A percentile compares a stretch with the other conserved stretches of the same genome.
Conservation (phyloP, 169 alveolate species). For the Plasmodium gonderi region DNA sequence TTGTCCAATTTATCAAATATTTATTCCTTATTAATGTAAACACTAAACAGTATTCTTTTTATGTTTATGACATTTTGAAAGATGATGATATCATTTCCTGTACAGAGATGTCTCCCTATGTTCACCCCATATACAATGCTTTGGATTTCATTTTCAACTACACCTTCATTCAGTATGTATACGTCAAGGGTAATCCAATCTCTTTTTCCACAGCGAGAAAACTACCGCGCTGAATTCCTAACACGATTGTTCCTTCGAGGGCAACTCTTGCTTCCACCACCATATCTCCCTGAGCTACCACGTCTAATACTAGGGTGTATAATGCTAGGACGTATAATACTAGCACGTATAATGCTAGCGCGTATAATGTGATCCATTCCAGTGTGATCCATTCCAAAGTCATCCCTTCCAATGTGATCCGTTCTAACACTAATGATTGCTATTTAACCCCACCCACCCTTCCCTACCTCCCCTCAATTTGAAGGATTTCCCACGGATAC, state of each 20-base stretch:
- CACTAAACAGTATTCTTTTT: neutral
- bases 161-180: constrained; percentile 23
- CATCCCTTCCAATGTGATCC: too few relatives aligned
- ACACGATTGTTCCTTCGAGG: too few relatives aligned
- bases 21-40: constrained; percentile 41
- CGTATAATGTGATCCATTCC: too few relatives aligned
- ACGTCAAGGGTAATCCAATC: constrained; percentile 51
- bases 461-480: neutral
- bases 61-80: constrained; percentile 34
- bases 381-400: too few relatives aligned
- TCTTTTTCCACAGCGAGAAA: too few relatives aligned
- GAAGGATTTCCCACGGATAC: constrained; percentile 43
- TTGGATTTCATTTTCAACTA: constrained; percentile 39
- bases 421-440: neutral
- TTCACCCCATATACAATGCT: constrained; percentile 1
- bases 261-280: too few relatives aligned
- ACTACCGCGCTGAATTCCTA: too few relatives aligned
- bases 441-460: neutral
- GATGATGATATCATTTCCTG: constrained; percentile 46
- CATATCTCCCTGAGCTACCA: too few relatives aligned
- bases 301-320: too few relatives aligned
- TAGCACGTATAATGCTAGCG: too few relatives aligned
- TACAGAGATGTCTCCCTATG: constrained; percentile 28
- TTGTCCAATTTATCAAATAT: constrained; percentile 42
- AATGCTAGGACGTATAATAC: too few relatives aligned